phyloP scores from a whole-genome alignment of 1,284 basidiomycete species.

The Trametes polyzona region DNA sequence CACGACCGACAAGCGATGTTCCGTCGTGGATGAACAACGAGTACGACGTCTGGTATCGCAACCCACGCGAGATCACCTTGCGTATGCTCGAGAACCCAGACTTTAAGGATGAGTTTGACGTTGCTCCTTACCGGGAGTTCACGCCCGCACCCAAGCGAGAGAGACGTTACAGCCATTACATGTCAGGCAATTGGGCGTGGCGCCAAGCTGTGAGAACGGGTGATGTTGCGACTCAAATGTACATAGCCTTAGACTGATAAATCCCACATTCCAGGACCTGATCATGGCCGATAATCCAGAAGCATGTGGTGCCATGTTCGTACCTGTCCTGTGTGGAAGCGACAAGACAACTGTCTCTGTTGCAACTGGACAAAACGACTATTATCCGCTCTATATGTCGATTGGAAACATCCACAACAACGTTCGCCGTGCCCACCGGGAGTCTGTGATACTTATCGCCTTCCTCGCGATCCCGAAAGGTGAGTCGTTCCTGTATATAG shows the following conservation, averaged over 20 bases:
- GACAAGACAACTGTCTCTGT: conserved; percentile 32
- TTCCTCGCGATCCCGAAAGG: conserved; percentile 33
- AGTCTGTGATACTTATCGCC: conserved; percentile 23
- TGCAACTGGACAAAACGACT: conserved; percentile 29
- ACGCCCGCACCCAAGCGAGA: neutral
- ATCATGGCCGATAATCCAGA: conserved; percentile 5
- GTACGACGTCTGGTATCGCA: neutral
- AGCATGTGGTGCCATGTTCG: conserved; percentile 26
- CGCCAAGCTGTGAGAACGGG: neutral
- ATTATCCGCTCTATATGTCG: conserved; percentile 25
- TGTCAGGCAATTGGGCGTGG: neutral
- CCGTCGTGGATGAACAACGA: neutral
- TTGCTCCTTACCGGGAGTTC: neutral
- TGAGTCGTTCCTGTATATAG: conserved; percentile 5
- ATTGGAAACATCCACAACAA: conserved; percentile 25
- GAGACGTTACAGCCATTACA: neutral
- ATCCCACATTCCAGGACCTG: neutral
- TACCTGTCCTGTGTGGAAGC: conserved; percentile 31
- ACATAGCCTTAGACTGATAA: neutral
- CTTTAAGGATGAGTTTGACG: neutral
- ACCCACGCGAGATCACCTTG: neutral
- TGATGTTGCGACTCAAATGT: no score
- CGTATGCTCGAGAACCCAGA: neutral
- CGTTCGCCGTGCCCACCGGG: conserved; percentile 26
- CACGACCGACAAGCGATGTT: neutral